A percentile compares a stretch with the other conserved stretches of the same genome.
Evolutionary conservation across 192 early-diverging fungal species (phyloP).

Genomic region (Rhizophagus prolifer): DNA sequence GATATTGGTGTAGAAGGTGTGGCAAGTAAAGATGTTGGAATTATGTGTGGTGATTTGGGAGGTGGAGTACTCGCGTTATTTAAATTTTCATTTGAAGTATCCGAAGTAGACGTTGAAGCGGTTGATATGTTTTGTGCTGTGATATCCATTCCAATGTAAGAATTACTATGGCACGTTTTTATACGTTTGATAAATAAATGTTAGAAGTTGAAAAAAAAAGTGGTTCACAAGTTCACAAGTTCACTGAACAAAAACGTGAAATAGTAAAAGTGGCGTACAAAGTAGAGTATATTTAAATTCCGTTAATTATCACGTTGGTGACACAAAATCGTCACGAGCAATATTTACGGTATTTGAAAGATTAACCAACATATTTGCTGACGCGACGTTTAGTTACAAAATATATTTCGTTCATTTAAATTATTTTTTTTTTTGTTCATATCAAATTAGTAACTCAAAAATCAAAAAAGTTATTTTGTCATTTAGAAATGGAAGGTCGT

Average conservation of each 20-base stretch:
- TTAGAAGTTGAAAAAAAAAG: not conserved
- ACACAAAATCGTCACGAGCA: not conserved
- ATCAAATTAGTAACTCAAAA: too few relatives aligned
- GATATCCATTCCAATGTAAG: slow-evolving; percentile 1
- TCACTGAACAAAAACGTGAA: not conserved
- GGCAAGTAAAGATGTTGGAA: not conserved
- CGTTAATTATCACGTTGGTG: not conserved
- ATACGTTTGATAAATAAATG: not conserved
- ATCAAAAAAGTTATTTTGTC: too few relatives aligned
- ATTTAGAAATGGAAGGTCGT: too few relatives aligned
- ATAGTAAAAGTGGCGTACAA: not conserved
- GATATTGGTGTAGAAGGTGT: slow-evolving; percentile 8
- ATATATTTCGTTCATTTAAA: too few relatives aligned
- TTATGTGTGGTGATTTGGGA: not conserved
- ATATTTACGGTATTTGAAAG: too few relatives aligned
- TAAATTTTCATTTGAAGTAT: slow-evolving; percentile 11
- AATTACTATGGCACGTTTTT: not conserved
- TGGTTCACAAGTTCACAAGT: not conserved
- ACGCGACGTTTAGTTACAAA: too few relatives aligned
- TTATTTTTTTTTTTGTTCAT: too few relatives aligned
- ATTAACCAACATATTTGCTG: too few relatives aligned
- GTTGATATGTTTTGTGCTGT: not conserved
- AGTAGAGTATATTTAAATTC: too few relatives aligned
- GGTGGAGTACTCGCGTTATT: slow-evolving; percentile 14
- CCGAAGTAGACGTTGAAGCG: not conserved